Conservation (phyloP, 1,139 yeast genomes). For the Candida anutae region DNA sequence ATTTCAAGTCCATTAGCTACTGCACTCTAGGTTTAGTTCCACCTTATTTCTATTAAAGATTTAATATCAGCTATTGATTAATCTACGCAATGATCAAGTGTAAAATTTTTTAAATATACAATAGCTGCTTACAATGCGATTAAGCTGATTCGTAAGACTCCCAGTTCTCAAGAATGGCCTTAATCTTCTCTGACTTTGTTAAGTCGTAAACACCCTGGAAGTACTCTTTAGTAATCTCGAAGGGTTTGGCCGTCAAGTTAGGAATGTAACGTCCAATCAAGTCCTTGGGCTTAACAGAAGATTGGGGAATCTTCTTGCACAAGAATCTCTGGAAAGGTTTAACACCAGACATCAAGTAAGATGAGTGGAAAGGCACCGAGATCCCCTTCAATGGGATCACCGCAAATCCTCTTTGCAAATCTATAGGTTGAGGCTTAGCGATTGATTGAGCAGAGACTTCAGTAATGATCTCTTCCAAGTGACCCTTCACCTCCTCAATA, state of each 20-base stretch:
- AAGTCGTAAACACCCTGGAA: conserved; percentile 90
- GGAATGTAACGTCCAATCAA: conserved; percentile 95
- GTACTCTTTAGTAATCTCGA: conserved; percentile 90
- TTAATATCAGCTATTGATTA: no score
- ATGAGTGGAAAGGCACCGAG: conserved; percentile 98
- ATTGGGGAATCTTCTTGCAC: conserved; percentile 90
- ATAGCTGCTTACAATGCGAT: no score
- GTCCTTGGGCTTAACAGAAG: conserved; percentile 90
- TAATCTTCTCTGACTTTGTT: conserved; percentile 88
- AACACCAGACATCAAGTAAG: conserved; percentile 95
- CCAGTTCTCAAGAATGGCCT: conserved; percentile 90
- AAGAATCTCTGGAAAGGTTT: conserved; percentile 98
- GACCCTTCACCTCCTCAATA: conserved; percentile 81
- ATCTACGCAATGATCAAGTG: no score
- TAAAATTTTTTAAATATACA: no score
- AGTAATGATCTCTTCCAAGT: conserved; percentile 75
- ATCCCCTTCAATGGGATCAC: conserved; percentile 97
- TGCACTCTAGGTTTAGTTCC: conserved; percentile 6
- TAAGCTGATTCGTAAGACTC: conserved; percentile 61
- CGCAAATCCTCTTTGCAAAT: conserved; percentile 95
- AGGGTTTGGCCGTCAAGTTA: conserved; percentile 96
- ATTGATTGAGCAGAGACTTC: conserved; percentile 75
- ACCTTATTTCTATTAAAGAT: no score
- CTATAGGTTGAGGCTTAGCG: conserved; percentile 94
- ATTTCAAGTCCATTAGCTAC: conserved; percentile 57